These are phyloP conservation scores for Fonsecaea nubica DNA, from an alignment of 2,329 filamentous ascomycete genomes.

Conservation along the genomic window DNA sequence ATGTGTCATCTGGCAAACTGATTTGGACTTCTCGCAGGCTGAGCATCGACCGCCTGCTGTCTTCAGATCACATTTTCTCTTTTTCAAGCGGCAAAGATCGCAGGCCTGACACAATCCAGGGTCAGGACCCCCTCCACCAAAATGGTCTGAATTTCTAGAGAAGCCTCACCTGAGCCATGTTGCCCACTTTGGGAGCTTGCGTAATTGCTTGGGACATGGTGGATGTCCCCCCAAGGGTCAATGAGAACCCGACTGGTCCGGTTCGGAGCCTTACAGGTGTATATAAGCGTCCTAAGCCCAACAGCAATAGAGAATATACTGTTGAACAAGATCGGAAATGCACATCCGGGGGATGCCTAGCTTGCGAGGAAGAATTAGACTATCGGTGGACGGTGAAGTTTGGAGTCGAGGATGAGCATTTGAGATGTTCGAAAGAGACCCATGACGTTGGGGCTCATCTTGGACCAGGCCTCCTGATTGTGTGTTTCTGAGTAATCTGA, in stretches of 20 bases:
- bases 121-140: background rate
- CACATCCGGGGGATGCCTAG: background rate
- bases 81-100: constrained; percentile 90
- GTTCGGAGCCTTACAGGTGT: background rate
- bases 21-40: constrained; percentile 97
- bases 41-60: constrained; percentile 77
- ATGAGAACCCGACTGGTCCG: background rate
- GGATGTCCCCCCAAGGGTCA: background rate
- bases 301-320: background rate
- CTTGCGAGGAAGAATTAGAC: background rate
- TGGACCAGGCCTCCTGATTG: background rate
- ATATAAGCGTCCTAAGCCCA: background rate
- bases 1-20: constrained; percentile 93
- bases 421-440: background rate
- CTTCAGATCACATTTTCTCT: constrained; percentile 97
- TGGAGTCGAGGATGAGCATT: constrained; percentile 1
- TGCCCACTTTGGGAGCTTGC: constrained; percentile 21
- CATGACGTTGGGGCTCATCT: background rate
- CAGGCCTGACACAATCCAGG: constrained; percentile 66
- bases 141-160: background rate
- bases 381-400: background rate
- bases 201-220: constrained; percentile 13
- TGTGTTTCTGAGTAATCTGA: constrained; percentile 1
- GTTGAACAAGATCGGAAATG: background rate
- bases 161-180: constrained; percentile 26